Evolutionary conservation across 257 asterid species (phyloP), one percentile per base, ranked within the genome.

Genomic region (Lantana camara): DNA sequence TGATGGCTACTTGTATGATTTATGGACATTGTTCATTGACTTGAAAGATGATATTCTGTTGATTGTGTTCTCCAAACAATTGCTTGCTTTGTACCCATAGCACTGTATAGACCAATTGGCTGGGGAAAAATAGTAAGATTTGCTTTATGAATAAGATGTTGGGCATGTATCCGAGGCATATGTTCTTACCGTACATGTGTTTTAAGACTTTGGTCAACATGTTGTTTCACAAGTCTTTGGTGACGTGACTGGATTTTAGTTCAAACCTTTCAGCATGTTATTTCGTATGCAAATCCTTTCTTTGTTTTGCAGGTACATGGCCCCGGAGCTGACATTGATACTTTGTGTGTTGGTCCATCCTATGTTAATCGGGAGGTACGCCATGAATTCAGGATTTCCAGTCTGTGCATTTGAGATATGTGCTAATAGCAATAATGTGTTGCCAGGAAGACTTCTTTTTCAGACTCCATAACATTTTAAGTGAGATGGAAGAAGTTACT

Each of bases 401-500:
- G 35, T 52, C 53, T 24, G 1, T 53, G 12, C 19, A 35, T 42
- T 58, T 52, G 52, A 34, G 41, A 4, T 14, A 7, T 57, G 37
- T 29, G 24, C 69, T 73, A 51, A 73, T 44, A 13, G 4, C 48
- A 19, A 34, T 52, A 17, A 71, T 67, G 62, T 11, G 35, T 57
- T 75, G 23, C 32, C 84, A 85, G 95, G 77, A 94, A 71, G 99
- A 94, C 70, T 94, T 94, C 83, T 90, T 90, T 70, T 88, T 67
- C 57, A 75, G 76, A 49, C 83, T 94, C 71, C 99, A 86, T 55
- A 75, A 83, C 79, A 88, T 78, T 46, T 85, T 94, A 73, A 75
- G 80, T 10, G 89, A 76, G 72, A 79, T 78, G 79, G 95, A 86
- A 57, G 96, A 86, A 71, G 95, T 90, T 67, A 64, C 96, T 47